A percentile compares a stretch with the other conserved stretches of the same genome.
Conservation (phyloP, 352 stramenopile genomes). For the Phytophthora multivora region DNA sequence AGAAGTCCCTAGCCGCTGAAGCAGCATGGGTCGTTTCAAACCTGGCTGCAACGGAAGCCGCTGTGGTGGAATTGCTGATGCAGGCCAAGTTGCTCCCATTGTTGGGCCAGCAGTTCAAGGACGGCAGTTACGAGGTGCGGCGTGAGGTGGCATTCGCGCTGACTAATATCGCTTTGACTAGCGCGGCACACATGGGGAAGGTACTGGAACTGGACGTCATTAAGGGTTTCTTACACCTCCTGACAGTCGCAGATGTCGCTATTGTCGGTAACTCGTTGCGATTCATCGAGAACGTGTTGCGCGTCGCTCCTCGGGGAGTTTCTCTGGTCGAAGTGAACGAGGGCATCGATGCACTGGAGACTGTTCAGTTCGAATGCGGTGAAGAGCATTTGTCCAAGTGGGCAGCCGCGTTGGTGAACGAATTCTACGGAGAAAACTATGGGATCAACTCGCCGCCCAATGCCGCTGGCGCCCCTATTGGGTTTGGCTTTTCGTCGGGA, state of each 20-base stretch:
- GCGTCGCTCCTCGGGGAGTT: constrained; percentile 56
- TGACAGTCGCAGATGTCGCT: constrained; percentile 62
- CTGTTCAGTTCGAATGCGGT: constrained; percentile 69
- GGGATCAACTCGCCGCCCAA: constrained; percentile 71
- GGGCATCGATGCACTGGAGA: constrained; percentile 82
- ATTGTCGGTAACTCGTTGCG: constrained; percentile 80
- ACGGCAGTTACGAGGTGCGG: constrained; percentile 68
- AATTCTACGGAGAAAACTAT: constrained; percentile 87
- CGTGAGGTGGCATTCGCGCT: constrained; percentile 78
- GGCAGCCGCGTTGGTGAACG: constrained; percentile 76
- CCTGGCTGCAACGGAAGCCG: constrained; percentile 57
- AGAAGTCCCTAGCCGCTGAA: constrained; percentile 58
- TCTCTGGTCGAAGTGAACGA: constrained; percentile 61
- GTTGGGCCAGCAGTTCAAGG: constrained; percentile 61
- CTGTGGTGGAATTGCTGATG: constrained; percentile 62
- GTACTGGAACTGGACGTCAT: constrained; percentile 69
- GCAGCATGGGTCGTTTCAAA: constrained; percentile 83
- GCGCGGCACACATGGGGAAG: constrained; percentile 44
- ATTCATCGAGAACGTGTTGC: constrained; percentile 82
- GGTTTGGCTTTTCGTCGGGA: constrained; percentile 10
- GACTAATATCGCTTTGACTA: constrained; percentile 76
- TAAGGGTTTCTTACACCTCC: constrained; percentile 57
- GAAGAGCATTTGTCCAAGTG: constrained; percentile 68
- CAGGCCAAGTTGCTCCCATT: constrained; percentile 57
- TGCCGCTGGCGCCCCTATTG: background rate